phyloP scores from a whole-genome alignment of 2,329 filamentous ascomycete genomes.

The Aotearoamyces nothofagi region DNA sequence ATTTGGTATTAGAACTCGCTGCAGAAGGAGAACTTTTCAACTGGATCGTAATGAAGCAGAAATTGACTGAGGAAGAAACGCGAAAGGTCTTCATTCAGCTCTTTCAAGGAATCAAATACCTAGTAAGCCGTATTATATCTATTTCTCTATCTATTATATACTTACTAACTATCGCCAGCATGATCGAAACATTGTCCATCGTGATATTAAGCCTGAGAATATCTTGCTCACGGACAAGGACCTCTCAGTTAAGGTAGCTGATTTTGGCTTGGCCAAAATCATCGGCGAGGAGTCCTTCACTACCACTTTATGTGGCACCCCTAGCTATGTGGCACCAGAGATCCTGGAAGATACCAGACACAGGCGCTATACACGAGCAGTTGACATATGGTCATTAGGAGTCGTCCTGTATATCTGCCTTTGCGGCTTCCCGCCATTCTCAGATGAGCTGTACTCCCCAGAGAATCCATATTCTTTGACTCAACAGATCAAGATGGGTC shows the following conservation, averaged over 20 bases:
- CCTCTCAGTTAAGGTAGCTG: constrained; percentile 77
- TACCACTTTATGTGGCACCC: constrained; percentile 91
- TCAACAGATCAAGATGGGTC: constrained; percentile 77
- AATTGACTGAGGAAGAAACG: constrained; percentile 69
- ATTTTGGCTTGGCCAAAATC: constrained; percentile 95
- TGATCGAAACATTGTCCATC: constrained; percentile 91
- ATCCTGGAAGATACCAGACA: constrained; percentile 72
- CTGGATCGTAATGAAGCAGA: constrained; percentile 80
- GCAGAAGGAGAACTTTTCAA: constrained; percentile 94
- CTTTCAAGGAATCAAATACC: constrained; percentile 86
- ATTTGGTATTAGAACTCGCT: constrained; percentile 80
- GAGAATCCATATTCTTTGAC: constrained; percentile 78
- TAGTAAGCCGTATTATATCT: no score
- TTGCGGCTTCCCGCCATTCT: constrained; percentile 94
- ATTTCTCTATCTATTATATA: neutral
- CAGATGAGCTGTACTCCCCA: constrained; percentile 69
- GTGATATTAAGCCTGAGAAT: constrained; percentile 96
- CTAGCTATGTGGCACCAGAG: constrained; percentile 91
- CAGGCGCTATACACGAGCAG: constrained; percentile 83
- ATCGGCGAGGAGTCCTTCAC: constrained; percentile 98
- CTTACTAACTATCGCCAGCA: constrained; percentile 43
- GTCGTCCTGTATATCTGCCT: constrained; percentile 96
- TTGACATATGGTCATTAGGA: constrained; percentile 95
- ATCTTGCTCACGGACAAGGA: constrained; percentile 80
- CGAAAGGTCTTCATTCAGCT: constrained; percentile 81